Percentiles rank a stretch among this genome's conserved stretches.
Conservation (phyloP, 495 filamentous ascomycete species). For the Melanomma pulvis-pyrius region DNA sequence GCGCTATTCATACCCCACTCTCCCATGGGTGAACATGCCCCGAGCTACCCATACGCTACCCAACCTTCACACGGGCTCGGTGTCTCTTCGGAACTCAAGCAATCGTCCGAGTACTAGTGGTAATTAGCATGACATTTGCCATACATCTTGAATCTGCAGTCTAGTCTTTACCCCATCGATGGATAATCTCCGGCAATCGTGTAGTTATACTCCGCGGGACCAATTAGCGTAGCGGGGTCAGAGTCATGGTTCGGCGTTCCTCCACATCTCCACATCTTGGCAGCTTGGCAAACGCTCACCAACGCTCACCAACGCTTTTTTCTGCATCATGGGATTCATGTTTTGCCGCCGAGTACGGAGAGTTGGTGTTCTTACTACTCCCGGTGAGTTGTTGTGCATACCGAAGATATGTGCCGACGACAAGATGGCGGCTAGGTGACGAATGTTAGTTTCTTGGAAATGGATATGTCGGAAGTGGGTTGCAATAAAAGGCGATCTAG, state of each 20-base stretch:
- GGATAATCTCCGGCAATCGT: neutral
- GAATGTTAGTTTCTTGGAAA: neutral
- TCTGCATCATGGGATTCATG: conserved; percentile 1
- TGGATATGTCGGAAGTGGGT: neutral
- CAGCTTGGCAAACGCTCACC: neutral
- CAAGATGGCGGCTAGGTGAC: neutral
- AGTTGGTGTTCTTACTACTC: neutral
- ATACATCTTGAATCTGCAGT: neutral
- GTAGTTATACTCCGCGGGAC: neutral
- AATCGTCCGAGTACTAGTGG: too few species aligned
- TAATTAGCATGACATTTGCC: too few species aligned
- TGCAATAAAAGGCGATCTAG: too few species aligned
- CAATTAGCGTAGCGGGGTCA: neutral
- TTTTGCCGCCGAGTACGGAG: neutral
- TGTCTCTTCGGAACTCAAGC: too few species aligned
- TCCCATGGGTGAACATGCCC: too few species aligned
- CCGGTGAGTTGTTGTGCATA: neutral
- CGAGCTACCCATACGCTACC: too few species aligned
- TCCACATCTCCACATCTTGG: conserved; percentile 8
- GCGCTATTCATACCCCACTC: too few species aligned
- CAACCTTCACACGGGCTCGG: too few species aligned
- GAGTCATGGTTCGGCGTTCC: neutral
- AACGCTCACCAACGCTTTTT: neutral
- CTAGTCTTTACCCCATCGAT: neutral
- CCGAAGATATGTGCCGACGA: neutral